Evolutionary conservation across 495 filamentous ascomycete species (phyloP).

Genomic region (Pyrenula massariospora): DNA sequence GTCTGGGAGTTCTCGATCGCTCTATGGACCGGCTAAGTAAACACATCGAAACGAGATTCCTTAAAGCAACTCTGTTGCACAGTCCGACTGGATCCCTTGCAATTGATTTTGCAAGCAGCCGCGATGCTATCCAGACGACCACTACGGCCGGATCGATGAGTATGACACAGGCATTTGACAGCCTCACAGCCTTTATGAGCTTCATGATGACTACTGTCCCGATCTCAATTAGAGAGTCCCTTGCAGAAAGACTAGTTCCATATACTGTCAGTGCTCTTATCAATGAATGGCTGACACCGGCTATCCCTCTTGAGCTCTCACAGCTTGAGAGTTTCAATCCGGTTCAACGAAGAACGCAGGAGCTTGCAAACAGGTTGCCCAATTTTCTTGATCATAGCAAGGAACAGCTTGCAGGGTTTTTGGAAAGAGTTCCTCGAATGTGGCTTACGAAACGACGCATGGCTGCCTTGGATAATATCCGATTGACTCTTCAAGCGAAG

Average conservation of each 20-base stretch:
- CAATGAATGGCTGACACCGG: constrained; percentile 58
- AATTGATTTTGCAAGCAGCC: background rate
- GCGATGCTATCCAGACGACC: background rate
- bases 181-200: background rate
- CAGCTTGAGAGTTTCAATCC: constrained; percentile 59
- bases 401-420: constrained; percentile 66
- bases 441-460: constrained; percentile 85
- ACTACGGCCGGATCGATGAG: background rate
- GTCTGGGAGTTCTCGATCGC: background rate
- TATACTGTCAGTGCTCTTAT: constrained; percentile 53
- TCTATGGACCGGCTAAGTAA: background rate
- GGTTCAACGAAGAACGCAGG: constrained; percentile 43
- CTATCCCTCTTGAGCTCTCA: constrained; percentile 59
- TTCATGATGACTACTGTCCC: constrained; percentile 36
- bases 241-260: constrained; percentile 59
- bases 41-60: background rate
- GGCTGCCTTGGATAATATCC: constrained; percentile 58
- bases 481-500: constrained; percentile 53
- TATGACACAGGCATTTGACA: background rate
- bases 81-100: background rate
- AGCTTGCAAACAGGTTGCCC: constrained; percentile 53
- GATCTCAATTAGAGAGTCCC: constrained; percentile 30
- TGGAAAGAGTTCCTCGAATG: constrained; percentile 59
- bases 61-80: background rate
- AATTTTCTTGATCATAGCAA: constrained; percentile 55